phyloP scores from a whole-genome alignment of 176 grass and related monocot species.

The Oropetium thomaeum region DNA sequence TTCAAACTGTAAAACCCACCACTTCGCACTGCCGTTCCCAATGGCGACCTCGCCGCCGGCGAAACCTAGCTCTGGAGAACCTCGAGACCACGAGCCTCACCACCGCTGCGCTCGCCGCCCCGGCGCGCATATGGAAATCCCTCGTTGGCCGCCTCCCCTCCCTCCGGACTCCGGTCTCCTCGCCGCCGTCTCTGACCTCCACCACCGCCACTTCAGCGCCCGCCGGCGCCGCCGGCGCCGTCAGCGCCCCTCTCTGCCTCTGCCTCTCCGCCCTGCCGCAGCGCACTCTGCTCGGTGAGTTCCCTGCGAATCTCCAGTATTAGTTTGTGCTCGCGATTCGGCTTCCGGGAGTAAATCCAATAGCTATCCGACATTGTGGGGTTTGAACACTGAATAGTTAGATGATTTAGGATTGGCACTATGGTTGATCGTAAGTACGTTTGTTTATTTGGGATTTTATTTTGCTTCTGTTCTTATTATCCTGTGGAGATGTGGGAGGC shows the following conservation, averaged over 20 bases:
- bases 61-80: constrained; percentile 41
- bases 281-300: constrained; percentile 42
- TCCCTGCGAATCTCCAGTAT: background rate
- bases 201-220: constrained; percentile 21
- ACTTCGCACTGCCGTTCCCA: background rate
- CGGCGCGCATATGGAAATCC: constrained; percentile 37
- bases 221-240: constrained; percentile 21
- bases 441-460: background rate
- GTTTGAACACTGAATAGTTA: background rate
- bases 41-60: constrained; percentile 39
- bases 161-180: constrained; percentile 30
- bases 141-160: constrained; percentile 29
- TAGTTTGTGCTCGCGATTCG: background rate
- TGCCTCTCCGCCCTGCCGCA: constrained; percentile 27
- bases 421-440: background rate
- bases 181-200: constrained; percentile 37
- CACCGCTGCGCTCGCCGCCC: background rate
- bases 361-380: background rate
- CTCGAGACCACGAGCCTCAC: background rate
- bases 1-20: background rate
- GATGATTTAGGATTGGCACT: background rate
- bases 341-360: background rate
- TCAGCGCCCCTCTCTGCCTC: constrained; percentile 33
- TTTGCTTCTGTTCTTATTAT: background rate
- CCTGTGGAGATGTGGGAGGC: background rate